Percentiles rank a stretch among this genome's conserved stretches.
Conservation (phyloP, 345 rosid genomes). For the Angophora floribunda region DNA sequence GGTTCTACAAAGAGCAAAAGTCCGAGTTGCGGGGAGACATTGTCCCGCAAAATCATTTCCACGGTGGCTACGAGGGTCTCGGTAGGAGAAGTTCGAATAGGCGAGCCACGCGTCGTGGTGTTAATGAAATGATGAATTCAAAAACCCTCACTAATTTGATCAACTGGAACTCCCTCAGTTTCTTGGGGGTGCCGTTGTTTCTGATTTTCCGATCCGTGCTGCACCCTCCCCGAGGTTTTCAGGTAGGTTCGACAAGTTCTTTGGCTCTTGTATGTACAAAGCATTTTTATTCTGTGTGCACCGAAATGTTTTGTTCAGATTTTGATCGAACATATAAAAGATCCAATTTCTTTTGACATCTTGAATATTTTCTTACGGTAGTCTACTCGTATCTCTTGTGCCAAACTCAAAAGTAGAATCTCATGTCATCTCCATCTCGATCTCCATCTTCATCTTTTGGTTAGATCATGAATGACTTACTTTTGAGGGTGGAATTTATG, state of each 20-base stretch:
- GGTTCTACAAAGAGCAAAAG: too few species aligned
- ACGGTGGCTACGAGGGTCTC: too few species aligned
- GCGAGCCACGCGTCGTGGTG: neutral
- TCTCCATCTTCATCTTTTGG: neutral
- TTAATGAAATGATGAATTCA: neutral
- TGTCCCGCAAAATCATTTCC: too few species aligned
- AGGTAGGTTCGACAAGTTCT: neutral
- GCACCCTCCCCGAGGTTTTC: neutral
- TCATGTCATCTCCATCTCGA: neutral
- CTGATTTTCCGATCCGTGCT: neutral
- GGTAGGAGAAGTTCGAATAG: too few species aligned
- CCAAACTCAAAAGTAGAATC: neutral
- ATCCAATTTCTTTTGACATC: neutral
- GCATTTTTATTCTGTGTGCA: neutral
- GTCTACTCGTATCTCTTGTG: neutral
- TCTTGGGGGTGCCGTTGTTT: neutral
- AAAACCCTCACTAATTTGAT: neutral
- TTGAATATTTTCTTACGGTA: neutral
- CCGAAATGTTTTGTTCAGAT: neutral
- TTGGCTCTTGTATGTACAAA: neutral
- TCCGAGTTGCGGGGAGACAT: too few species aligned
- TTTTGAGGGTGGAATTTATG: neutral
- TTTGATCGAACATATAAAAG: neutral
- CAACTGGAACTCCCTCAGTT: neutral
- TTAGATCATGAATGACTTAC: neutral